A percentile compares a stretch with the other conserved stretches of the same genome.
Conservation (phyloP, 768 basidiomycete genomes). For the Lentinula sp. region DNA sequence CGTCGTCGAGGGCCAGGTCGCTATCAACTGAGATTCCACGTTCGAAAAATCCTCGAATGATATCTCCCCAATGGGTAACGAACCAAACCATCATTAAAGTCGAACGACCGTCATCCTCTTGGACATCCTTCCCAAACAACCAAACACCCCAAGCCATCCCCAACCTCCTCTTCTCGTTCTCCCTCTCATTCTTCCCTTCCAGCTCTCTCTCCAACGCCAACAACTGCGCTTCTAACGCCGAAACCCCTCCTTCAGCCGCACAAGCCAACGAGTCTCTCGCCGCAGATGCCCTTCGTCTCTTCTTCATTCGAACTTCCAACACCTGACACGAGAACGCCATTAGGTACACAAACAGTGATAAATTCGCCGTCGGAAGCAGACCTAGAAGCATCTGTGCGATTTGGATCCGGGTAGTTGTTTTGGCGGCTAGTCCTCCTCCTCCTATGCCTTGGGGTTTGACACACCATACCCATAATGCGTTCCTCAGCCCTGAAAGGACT, state of each 20-base stretch:
- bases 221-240: background rate
- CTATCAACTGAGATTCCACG: background rate
- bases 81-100: background rate
- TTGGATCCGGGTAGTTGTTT: conserved; percentile 12
- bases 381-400: conserved; percentile 31
- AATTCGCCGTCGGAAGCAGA: conserved; percentile 37
- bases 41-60: conserved; percentile 2
- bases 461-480: conserved; percentile 31
- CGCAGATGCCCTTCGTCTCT: background rate
- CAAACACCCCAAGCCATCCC: background rate
- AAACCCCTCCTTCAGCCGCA: background rate
- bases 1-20: background rate
- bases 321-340: conserved; percentile 40
- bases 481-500: conserved; percentile 15
- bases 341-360: conserved; percentile 37
- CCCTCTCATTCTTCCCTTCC: background rate
- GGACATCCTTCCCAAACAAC: background rate
- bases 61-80: background rate
- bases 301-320: conserved; percentile 8
- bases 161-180: background rate
- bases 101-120: background rate
- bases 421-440: background rate
- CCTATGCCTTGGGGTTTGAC: conserved; percentile 8
- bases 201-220: background rate
- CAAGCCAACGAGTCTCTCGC: background rate